phyloP scores from a whole-genome alignment of 1,139 yeast species.

The Candida smagusa region DNA sequence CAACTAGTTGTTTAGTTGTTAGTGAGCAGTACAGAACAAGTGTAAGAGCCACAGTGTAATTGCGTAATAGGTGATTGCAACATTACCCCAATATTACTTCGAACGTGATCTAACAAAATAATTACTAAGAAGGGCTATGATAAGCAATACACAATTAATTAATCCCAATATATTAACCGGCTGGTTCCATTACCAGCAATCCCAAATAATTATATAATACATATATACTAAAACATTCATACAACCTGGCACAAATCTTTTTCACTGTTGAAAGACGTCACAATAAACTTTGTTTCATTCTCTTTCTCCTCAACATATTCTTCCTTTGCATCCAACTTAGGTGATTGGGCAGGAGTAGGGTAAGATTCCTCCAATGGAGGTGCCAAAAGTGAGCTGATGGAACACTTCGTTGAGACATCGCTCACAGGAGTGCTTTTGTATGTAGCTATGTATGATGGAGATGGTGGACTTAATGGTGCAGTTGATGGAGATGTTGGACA shows the following conservation, averaged over 20 bases:
- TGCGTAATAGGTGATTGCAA: too few relatives aligned
- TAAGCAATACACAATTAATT: too few relatives aligned
- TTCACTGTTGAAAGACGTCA: slow-evolving; percentile 25
- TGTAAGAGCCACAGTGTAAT: too few relatives aligned
- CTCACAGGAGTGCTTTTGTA: slow-evolving; percentile 7
- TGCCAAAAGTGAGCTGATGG: slow-evolving; percentile 15
- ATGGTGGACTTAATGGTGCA: slow-evolving; percentile 2
- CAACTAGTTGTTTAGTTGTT: too few relatives aligned
- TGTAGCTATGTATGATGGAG: slow-evolving; percentile 3
- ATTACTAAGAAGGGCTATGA: too few relatives aligned
- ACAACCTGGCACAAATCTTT: slow-evolving; percentile 25
- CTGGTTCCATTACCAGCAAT: too few relatives aligned
- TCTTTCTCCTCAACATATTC: slow-evolving; percentile 2
- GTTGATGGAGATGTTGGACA: slow-evolving; percentile 6
- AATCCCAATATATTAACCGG: too few relatives aligned
- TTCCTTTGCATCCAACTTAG: slow-evolving; percentile 8
- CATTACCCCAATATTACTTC: too few relatives aligned
- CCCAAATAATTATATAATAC: slow-evolving; percentile 3
- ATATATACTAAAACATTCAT: neutral
- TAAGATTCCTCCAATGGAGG: slow-evolving; percentile 11
- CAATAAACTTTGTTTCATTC: slow-evolving; percentile 18
- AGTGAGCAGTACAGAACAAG: too few relatives aligned
- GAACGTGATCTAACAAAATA: too few relatives aligned
- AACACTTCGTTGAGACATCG: slow-evolving; percentile 11
- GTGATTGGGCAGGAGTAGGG: slow-evolving; percentile 20